These are phyloP conservation scores for Avena sativa DNA, from an alignment of 176 grass and related monocot species.

Conservation along the genomic window DNA sequence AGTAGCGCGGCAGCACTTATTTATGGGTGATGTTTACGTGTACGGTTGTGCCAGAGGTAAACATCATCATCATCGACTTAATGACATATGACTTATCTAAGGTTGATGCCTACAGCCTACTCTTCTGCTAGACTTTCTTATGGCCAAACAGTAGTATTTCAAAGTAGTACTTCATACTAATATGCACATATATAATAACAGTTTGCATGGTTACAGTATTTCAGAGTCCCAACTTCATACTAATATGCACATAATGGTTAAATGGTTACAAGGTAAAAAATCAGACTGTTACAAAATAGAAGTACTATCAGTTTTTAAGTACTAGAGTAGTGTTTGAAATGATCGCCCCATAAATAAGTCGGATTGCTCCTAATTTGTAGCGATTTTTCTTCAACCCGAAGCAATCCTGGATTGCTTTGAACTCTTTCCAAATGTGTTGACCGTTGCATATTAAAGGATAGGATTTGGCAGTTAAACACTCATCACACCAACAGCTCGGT, in stretches of 20 bases:
- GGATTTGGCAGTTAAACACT: neutral
- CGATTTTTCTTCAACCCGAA: slow-evolving; percentile 8
- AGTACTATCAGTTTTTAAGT: too few relatives aligned
- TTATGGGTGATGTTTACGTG: slow-evolving; percentile 39
- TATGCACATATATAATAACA: neutral
- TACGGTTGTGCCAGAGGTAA: slow-evolving; percentile 1
- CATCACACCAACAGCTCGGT: slow-evolving; percentile 1
- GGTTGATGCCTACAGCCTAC: neutral
- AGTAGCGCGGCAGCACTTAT: neutral
- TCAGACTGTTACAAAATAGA: neutral
- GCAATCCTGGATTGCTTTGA: slow-evolving; percentile 19
- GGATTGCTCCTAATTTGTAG: neutral
- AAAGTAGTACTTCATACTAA: neutral
- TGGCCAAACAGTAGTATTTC: neutral
- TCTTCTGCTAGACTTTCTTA: neutral
- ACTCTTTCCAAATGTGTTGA: slow-evolving; percentile 38
- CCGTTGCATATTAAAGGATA: neutral
- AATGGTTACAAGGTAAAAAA: neutral
- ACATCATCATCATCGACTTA: neutral
- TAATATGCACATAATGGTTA: neutral
- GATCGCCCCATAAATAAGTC: too few relatives aligned
- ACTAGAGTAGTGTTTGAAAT: too few relatives aligned
- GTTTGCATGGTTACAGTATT: too few relatives aligned
- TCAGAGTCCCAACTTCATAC: neutral
- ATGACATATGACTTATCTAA: neutral